Base-by-base conservation (phyloP, 2,329 filamentous ascomycete genomes). In the Scolecobasidium constrictum region DNA sequence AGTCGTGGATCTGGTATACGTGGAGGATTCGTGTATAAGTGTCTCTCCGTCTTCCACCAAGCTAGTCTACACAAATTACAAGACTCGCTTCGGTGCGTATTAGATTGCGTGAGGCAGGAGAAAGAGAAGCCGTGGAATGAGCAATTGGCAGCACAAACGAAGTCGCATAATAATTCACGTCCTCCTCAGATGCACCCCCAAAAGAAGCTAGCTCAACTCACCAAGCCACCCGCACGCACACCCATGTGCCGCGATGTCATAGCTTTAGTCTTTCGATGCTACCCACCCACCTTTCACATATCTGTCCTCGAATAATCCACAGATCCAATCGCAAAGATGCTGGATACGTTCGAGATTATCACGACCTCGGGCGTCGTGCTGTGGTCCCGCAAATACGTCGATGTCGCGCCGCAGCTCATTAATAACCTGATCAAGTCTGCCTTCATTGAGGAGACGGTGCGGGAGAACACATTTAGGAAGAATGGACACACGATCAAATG, bases 401-500 rank as follows among this genome's bases (percentile, higher is more conserved):
- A 82, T 2, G 78, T 94, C 57, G 87, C 79, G 59, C 76, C 84
- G 35, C 79, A 83, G 53, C 72, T 95, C 50, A 81, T 98, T 69
- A 95, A 98, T 70, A 83, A 78, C 68, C 81, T 98, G 62, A 95
- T 98, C 64, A 81, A 81, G 60, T 87, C 96, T 64, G 86, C 95
- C 58, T 95, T 98, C 61, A 95, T 98, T 57, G 92, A 98, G 66
- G 90, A 95, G 69, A 88, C 85, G 62, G 75, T 19, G 5, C 26
- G 76, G 47, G 76, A 77, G 50, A 20, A 26, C 15, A 43, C 21
- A 6, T 98, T 92, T 67, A 86, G 78, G 63, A 83, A 85, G 56
- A 92, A 96, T 53, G 87, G 93, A 52, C 93, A 96, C 59, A 96
- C 87, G 1, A 62, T 98, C 52, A 93, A 92, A 66, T 98, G 90